These are phyloP conservation scores for Globisporangium canariense DNA, from an alignment of 352 stramenopile genomes.

Conservation along the genomic window DNA sequence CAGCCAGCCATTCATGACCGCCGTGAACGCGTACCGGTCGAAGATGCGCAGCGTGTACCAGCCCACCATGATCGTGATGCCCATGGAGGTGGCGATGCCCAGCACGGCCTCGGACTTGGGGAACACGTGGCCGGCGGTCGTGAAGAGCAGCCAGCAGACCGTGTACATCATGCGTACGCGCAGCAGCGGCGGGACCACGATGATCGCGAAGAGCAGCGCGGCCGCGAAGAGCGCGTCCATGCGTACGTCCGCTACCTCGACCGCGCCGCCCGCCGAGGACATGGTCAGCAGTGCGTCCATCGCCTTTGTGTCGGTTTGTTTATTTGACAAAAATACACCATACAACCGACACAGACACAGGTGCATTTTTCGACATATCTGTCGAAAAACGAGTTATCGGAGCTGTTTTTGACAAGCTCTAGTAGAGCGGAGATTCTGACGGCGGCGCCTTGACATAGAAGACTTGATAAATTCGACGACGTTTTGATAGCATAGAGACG, in stretches of 20 bases:
- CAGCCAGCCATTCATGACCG: constrained; percentile 69
- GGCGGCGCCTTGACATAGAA: no score
- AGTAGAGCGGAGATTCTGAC: no score
- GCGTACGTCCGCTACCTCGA: constrained; percentile 18
- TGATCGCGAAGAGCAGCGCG: constrained; percentile 53
- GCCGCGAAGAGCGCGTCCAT: constrained; percentile 49
- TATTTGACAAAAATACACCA: no score
- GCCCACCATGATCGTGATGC: constrained; percentile 83
- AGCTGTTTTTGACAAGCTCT: no score
- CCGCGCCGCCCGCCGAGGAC: constrained; percentile 11
- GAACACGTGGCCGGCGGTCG: constrained; percentile 42
- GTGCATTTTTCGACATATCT: no score
- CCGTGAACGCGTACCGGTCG: constrained; percentile 73
- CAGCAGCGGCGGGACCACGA: constrained; percentile 52
- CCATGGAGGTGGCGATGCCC: constrained; percentile 74
- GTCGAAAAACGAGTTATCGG: no score
- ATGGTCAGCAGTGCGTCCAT: constrained; percentile 30
- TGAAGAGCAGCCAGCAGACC: constrained; percentile 74
- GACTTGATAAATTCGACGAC: no score
- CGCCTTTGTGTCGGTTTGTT: neutral
- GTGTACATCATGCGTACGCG: constrained; percentile 78
- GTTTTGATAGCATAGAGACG: no score
- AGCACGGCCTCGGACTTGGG: constrained; percentile 49
- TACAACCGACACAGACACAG: no score
- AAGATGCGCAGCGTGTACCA: constrained; percentile 84